Base-by-base conservation (phyloP, 805 yeast genomes). In the Saccharomycopsis oosterbeekiorum region DNA sequence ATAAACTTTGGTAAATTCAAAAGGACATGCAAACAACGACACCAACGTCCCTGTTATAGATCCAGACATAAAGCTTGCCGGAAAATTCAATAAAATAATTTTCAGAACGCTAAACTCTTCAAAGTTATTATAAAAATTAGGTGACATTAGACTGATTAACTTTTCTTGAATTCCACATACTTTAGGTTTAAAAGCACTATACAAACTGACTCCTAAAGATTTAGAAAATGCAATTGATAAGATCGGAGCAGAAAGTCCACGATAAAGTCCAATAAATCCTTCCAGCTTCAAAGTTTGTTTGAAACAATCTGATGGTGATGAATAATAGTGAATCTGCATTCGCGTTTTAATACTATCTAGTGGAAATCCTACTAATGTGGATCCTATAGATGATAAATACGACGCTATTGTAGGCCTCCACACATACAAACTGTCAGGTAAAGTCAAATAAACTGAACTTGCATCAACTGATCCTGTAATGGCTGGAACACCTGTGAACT, bases 271-370 rank as follows among this genome's bases (percentile, higher is more conserved):
- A 5, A 72, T 65, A 4, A 84, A 47, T 0, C 96, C 96, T 68
- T 88, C 96, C 11, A 75, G 71, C 5, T 69, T 67, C 29, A 83
- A 73, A 0, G 96, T 85, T 55, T 78, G 73, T 41, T 68, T 68
- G 19, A 86, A 74, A 69, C 96, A 88, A 60, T 82, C 83, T 58
- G 76, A 70, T 34, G 85, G 78, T 58, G 81, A 78, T 15, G 74
- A 74, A 73, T 82, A 89, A 59, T 80, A 42, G 68, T 88, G 86
- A 0, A 96, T 86, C 70, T 89, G 97, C 84, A 88, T 84, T 63
- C 96, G 76, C 0, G 96, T 90, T 71, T 89, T 89, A 62, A 90
- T 77, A n/a, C 94, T 86, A 70, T 89, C 97, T 57, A 89, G 72
- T 0, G 97, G 97, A 68, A 84, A 89, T 19, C 94, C 96, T n/a